Evolutionary conservation across 176 grass and related monocot genomes (phyloP), one percentile per base, ranked within the genome.

Genomic region (Microstegium vimineum): DNA sequence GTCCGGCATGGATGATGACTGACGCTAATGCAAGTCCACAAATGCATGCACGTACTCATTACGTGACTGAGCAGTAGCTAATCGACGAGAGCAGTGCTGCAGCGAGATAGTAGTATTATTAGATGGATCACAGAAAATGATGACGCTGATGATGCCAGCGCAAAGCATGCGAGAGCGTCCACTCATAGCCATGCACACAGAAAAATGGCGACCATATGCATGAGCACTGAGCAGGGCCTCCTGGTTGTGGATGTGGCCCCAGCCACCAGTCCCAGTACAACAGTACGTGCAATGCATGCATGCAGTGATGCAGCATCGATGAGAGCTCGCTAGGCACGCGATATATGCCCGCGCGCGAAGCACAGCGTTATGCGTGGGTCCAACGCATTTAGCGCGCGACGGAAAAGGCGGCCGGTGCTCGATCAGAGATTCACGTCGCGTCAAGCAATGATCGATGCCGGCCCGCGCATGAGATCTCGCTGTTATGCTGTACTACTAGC

Each of bases 321-420:
- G n/a, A n/a, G n/a, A n/a, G n/a, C n/a, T n/a, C n/a, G 49, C 49
- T n/a, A 57, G 86, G 72, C 68, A 71, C 38, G 37, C 22, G 61
- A 77, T 81, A n/a, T n/a, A n/a, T n/a, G 16, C 11, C 68, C 68
- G 66, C 37, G 67, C 37, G 23, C 28, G 66, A 61, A 32, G 66
- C 46, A 31, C 69, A 28, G 10, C 30, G 64, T 83, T 35, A 47
- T 59, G 71, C n/a, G 75, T 74, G 79, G 75, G 75, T 38, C 86
- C 81, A 11, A 10, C 35, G 68, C 66, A 83, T 79, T 66, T 78
- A n/a, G n/a, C n/a, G 66, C 49, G 18, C 41, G 23, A 35, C 33
- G 38, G 32, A 62, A n/a, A 65, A 87, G 42, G 52, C 28, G 59
- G 52, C 40, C n/a, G 45, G 25, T 62, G 59, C 12, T 45, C 42